A percentile compares a stretch with the other conserved stretches of the same genome.
Evolutionary conservation across 164 flowering plant genomes (phyloP).

Genomic region (Dillenia suffruticosa): DNA sequence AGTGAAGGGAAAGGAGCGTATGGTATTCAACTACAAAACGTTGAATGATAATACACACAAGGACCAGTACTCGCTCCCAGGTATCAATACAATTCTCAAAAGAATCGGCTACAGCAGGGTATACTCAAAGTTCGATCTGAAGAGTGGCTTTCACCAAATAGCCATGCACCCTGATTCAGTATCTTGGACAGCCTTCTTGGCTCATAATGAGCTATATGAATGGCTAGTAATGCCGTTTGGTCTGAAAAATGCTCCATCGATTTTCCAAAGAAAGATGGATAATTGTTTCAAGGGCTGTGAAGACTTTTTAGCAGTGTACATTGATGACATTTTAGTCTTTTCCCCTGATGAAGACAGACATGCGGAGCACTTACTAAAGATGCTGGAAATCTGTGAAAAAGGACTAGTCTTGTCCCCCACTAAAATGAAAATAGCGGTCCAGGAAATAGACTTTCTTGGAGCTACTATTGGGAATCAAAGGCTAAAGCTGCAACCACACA

Average conservation of each 20-base stretch:
- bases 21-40: not conserved
- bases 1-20: conserved; percentile 1
- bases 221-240: conserved; percentile 10
- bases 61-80: conserved; percentile 6
- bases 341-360: not conserved
- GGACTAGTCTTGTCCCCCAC: not conserved
- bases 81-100: conserved; percentile 1
- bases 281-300: not conserved
- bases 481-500: not conserved
- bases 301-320: not conserved
- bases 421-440: not conserved
- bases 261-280: not conserved
- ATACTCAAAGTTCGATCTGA: conserved; percentile 5
- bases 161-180: conserved; percentile 3
- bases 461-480: not conserved
- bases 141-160: conserved; percentile 9
- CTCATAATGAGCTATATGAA: conserved; percentile 4
- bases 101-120: not conserved
- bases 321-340: too few species aligned
- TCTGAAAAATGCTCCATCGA: conserved; percentile 6
- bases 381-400: not conserved
- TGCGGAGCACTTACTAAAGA: not conserved
- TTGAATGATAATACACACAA: conserved; percentile 7
- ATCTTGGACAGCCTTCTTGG: conserved; percentile 3
- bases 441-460: not conserved